phyloP scores from a whole-genome alignment of 2,329 filamentous ascomycete species.

The Acrocalymma vagum region DNA sequence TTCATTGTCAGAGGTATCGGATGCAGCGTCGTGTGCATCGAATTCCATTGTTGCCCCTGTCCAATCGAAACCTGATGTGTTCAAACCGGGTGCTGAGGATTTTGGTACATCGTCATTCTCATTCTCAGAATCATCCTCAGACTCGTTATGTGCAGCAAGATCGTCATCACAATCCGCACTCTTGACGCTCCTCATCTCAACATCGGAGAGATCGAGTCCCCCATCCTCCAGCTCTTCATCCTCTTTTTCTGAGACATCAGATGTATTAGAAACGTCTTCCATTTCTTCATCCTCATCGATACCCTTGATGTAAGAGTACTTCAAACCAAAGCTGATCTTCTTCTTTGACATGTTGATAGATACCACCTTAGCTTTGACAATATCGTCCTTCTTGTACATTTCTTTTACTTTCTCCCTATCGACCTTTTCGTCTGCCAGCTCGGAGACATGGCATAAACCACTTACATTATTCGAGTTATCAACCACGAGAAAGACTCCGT shows the following conservation, averaged over 20 bases:
- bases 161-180: conserved; percentile 47
- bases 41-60: conserved; percentile 67
- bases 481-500: conserved; percentile 91
- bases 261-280: conserved; percentile 50
- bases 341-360: conserved; percentile 78
- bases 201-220: conserved; percentile 48
- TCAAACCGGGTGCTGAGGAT: conserved; percentile 63
- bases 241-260: conserved; percentile 29
- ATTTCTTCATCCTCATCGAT: conserved; percentile 53
- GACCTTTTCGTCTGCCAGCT: conserved; percentile 86
- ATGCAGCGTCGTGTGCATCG: conserved; percentile 62
- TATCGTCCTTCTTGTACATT: conserved; percentile 87
- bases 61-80: conserved; percentile 87
- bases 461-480: conserved; percentile 89
- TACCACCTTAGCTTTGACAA: conserved; percentile 90
- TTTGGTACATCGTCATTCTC: conserved; percentile 27
- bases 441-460: conserved; percentile 88
- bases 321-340: conserved; percentile 88
- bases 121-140: conserved; percentile 38
- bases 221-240: conserved; percentile 53
- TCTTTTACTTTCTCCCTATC: conserved; percentile 89
- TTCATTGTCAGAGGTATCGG: conserved; percentile 63
- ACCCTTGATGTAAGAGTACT: conserved; percentile 86
- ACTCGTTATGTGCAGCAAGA: conserved; percentile 43
- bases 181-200: conserved; percentile 56